phyloP scores from a whole-genome alignment of 2,329 filamentous ascomycete species.

The Fusarium chaquense region DNA sequence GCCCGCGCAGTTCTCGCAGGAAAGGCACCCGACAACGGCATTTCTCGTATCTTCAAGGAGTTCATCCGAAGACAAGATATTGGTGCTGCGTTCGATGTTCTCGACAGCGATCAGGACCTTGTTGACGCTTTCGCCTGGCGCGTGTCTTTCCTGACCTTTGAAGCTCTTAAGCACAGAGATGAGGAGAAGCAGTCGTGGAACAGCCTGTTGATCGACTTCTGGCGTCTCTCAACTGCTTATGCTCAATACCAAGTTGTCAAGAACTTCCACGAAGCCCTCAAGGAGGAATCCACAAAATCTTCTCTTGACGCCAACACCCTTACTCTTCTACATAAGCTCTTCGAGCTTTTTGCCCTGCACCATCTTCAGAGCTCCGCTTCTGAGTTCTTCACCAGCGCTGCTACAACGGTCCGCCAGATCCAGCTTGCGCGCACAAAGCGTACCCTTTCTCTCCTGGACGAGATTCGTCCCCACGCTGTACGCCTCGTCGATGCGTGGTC shows the following conservation, averaged over 20 bases:
- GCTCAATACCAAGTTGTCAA: conserved; percentile 83
- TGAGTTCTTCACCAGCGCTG: conserved; percentile 78
- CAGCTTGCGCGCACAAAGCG: conserved; percentile 74
- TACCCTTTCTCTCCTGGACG: conserved; percentile 76
- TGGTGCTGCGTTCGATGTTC: conserved; percentile 79
- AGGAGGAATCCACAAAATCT: conserved; percentile 60
- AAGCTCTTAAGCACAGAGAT: conserved; percentile 79
- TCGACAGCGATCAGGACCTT: conserved; percentile 76
- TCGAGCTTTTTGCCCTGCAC: conserved; percentile 81
- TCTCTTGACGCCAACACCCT: conserved; percentile 69
- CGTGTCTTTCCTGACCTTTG: conserved; percentile 78
- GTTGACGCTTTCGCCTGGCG: conserved; percentile 83
- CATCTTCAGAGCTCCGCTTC: conserved; percentile 73
- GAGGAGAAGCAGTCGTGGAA: conserved; percentile 83
- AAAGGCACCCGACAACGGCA: conserved; percentile 57
- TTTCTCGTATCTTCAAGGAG: conserved; percentile 69
- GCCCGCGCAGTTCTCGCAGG: conserved; percentile 76
- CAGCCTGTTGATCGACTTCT: conserved; percentile 81
- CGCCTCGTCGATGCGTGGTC: conserved; percentile 79
- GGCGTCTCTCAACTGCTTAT: conserved; percentile 79
- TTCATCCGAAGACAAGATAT: conserved; percentile 76
- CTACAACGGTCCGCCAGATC: conserved; percentile 79
- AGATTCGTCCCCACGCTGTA: conserved; percentile 79
- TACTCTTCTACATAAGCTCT: conserved; percentile 75
- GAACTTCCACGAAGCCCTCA: conserved; percentile 69